These are phyloP conservation scores for Physcia stellaris DNA, from an alignment of 495 filamentous ascomycete genomes.

Conservation along the genomic window DNA sequence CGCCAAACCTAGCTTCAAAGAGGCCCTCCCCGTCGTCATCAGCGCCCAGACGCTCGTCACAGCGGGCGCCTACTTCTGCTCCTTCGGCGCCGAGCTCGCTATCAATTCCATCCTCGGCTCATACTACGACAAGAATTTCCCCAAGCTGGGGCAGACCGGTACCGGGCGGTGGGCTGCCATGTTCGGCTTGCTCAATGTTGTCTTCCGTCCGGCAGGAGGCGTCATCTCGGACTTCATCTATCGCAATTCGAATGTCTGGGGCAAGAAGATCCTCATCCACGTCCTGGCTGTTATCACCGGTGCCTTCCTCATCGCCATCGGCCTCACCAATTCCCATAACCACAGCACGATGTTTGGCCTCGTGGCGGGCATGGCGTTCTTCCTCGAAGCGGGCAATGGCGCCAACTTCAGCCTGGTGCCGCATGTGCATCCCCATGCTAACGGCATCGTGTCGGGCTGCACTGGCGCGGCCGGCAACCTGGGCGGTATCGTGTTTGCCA, in stretches of 20 bases:
- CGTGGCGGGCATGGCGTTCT: constrained; percentile 59
- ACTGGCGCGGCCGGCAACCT: constrained; percentile 73
- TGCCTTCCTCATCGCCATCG: constrained; percentile 56
- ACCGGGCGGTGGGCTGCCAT: constrained; percentile 73
- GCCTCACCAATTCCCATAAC: constrained; percentile 43
- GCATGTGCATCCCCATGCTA: constrained; percentile 66
- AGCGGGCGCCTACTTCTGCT: constrained; percentile 64
- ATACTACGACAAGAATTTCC: constrained; percentile 72
- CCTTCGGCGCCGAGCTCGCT: constrained; percentile 74
- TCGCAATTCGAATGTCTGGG: constrained; percentile 46
- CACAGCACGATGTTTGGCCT: constrained; percentile 63
- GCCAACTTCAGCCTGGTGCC: constrained; percentile 77
- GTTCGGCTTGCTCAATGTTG: constrained; percentile 78
- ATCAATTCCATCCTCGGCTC: constrained; percentile 71
- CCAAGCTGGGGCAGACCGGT: constrained; percentile 53
- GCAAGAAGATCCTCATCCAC: constrained; percentile 62
- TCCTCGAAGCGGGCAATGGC: constrained; percentile 74
- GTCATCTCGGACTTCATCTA: constrained; percentile 63
- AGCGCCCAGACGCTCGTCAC: constrained; percentile 56
- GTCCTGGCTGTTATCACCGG: constrained; percentile 51
- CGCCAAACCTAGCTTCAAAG: constrained; percentile 47
- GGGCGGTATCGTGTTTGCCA: constrained; percentile 72
- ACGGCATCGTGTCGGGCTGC: constrained; percentile 60
- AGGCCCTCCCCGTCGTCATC: constrained; percentile 42
- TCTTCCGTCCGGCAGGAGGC: constrained; percentile 63